Evolutionary conservation across 208 protist genomes (phyloP).

Genomic region (Naegleria fowleri): DNA sequence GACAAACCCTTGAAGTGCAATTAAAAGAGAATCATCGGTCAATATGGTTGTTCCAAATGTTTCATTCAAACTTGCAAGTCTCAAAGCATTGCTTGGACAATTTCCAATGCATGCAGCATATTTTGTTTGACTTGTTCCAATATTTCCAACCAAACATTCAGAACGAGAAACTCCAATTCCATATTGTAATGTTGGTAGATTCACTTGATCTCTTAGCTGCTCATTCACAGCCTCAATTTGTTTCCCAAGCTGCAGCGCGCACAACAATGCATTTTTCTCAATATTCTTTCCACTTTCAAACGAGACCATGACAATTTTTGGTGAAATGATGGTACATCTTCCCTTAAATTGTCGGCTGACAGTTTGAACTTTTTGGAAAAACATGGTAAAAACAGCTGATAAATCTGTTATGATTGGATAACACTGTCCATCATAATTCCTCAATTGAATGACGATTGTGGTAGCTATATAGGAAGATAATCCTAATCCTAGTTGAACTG

Average conservation of each 20-base stretch:
- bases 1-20: background rate
- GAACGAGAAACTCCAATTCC: background rate
- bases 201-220: background rate
- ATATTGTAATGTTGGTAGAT: background rate
- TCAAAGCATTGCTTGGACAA: background rate
- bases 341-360: background rate
- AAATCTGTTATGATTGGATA: background rate
- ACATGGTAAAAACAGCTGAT: background rate
- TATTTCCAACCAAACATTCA: background rate
- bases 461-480: background rate
- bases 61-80: background rate
- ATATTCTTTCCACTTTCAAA: background rate
- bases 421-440: background rate
- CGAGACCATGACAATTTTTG: background rate
- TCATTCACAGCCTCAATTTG: background rate
- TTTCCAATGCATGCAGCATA: background rate
- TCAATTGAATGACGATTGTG: background rate
- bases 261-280: background rate
- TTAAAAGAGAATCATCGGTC: background rate
- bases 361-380: background rate
- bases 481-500: background rate
- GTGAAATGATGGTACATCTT: background rate
- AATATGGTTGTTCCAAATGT: background rate
- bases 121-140: background rate
- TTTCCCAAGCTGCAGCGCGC: background rate